Conservation (phyloP, 345 rosid genomes). For the Acer campestre region DNA sequence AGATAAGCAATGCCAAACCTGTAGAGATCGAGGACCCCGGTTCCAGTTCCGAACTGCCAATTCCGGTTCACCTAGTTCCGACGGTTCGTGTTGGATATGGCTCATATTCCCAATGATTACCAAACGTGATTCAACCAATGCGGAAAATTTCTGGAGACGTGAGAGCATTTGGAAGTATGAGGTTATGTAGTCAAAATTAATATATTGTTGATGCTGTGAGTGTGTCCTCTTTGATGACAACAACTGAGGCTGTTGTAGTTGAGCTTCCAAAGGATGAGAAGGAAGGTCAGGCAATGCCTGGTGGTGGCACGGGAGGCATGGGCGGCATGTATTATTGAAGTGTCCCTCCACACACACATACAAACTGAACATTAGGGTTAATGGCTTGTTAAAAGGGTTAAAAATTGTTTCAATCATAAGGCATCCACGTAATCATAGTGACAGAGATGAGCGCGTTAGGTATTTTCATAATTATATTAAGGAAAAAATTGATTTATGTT, state of each 20-base stretch:
- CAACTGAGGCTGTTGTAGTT: constrained; percentile 83
- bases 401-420: constrained; percentile 4
- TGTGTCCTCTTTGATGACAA: constrained; percentile 88
- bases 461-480: constrained; percentile 8
- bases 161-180: no score
- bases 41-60: no score
- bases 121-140: no score
- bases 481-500: constrained; percentile 7
- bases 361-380: constrained; percentile 8
- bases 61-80: no score
- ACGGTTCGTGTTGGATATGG: no score
- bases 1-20: no score
- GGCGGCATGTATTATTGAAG: constrained; percentile 83
- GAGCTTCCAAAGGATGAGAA: constrained; percentile 88
- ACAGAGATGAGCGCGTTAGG: constrained; percentile 19
- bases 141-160: no score
- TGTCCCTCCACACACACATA: not conserved
- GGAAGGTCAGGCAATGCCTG: constrained; percentile 55
- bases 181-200: no score
- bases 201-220: no score
- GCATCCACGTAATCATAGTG: constrained; percentile 27
- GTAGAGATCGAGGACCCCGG: no score
- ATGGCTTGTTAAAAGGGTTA: not conserved
- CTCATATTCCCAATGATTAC: no score
- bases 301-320: constrained; percentile 68